Evolutionary conservation across 2,329 filamentous ascomycete species (phyloP), one percentile per base, ranked within the genome.

Genomic region (Coleophoma eucalyptorum): DNA sequence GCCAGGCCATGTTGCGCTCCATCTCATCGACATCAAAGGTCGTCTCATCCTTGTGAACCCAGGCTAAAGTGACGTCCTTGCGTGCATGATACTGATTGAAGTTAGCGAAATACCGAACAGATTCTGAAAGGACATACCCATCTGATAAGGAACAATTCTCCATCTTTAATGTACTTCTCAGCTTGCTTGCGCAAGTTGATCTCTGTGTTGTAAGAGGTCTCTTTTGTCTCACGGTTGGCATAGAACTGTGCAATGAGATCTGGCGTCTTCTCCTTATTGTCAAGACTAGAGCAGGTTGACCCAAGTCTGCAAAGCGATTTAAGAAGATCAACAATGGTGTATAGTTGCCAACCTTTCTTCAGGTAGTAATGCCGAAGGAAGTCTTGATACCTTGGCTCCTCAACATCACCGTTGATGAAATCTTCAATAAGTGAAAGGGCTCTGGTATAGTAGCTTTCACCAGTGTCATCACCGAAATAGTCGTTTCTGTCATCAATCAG

Each of bases 351-450:
- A 6, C 94, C 94, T 58, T 84, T 88, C 65, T 87, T 86, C 51
- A 97, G 78, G 67, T 97, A 99, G 72, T 90, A 97, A 58, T 92
- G 89, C 20, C 94, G 87, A 50, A 99, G 77, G 5, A 91, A 87
- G 63, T 97, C 92, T 68, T 97, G 93, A 59, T 96, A 90, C 31
- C 90, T 84, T 48, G 75, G 78, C 69, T 92, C 85, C 48, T 97
- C 94, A 35, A 92, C 77, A 10, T 95, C 89, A 5, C 87, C 86
- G 41, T 84, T 83, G 57, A 97, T 84, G 58, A 89, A 90, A 43
- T 96, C 89, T 64, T 96, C 90, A 52, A 96, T 87, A 67, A 97
- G 82, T 58, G 86, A 81, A 11, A 97, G 76, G 13, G 95, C 89
- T 70, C 94, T 90, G 43, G 83, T 79, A 78, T 96, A 99, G 69